A percentile compares a stretch with the other conserved stretches of the same genome.
phyloP scores from a whole-genome alignment of 139 green algal genomes.

The Chlamydomonas sp. region DNA sequence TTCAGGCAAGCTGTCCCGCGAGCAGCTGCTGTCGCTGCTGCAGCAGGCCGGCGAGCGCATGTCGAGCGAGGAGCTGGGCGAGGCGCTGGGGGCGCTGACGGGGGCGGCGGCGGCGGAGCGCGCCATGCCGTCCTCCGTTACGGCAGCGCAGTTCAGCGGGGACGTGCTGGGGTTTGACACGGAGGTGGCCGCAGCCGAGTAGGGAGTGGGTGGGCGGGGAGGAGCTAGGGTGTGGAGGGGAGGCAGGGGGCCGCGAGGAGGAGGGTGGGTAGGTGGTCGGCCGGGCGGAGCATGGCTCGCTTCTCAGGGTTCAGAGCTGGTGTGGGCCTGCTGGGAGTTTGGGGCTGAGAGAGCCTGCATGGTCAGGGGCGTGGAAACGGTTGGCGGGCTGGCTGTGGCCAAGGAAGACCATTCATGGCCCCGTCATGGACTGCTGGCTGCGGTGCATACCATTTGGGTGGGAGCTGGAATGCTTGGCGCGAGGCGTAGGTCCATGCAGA shows the following conservation, averaged over 20 bases:
- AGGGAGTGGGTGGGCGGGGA: neutral
- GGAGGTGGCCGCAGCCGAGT: neutral
- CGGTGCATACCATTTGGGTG: too few relatives aligned
- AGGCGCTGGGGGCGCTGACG: constrained; percentile 56
- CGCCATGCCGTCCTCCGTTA: constrained; percentile 53
- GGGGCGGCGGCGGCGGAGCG: constrained; percentile 38
- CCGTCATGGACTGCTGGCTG: too few relatives aligned
- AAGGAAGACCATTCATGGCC: too few relatives aligned
- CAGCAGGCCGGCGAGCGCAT: constrained; percentile 63
- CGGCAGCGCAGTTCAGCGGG: constrained; percentile 55
- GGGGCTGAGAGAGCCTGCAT: too few relatives aligned
- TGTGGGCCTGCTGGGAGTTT: too few relatives aligned
- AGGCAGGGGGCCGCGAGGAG: neutral
- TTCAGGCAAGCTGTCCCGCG: constrained; percentile 45
- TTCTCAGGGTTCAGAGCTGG: too few relatives aligned
- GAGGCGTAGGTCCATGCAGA: too few relatives aligned
- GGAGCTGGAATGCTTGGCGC: too few relatives aligned
- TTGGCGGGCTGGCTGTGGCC: too few relatives aligned
- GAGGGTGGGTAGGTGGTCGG: too few relatives aligned
- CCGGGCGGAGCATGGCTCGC: too few relatives aligned
- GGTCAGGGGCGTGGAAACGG: too few relatives aligned
- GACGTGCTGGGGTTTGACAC: constrained; percentile 74
- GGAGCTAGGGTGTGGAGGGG: neutral
- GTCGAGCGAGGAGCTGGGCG: constrained; percentile 55
- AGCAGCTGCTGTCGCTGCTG: constrained; percentile 60